A percentile compares a stretch with the other conserved stretches of the same genome.
phyloP scores from a whole-genome alignment of 2,329 filamentous ascomycete species.

The Diplodia intermedia region DNA sequence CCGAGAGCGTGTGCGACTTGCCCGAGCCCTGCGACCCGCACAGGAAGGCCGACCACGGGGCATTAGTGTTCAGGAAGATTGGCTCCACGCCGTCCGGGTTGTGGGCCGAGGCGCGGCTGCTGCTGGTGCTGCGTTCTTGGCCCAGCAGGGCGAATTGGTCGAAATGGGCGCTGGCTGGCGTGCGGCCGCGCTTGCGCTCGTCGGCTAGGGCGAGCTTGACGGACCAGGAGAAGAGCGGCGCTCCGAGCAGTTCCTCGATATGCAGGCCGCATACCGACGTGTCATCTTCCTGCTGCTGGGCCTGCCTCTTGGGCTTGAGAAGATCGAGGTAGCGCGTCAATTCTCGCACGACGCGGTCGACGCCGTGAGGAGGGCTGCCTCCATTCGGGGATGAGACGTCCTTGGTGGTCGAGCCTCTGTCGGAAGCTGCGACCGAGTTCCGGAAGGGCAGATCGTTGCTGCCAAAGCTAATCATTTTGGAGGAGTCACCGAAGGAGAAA shows the following conservation, averaged over 20 bases:
- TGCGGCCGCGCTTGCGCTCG: slow-evolving; percentile 8
- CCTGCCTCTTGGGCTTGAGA: neutral
- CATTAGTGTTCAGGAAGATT: slow-evolving; percentile 61
- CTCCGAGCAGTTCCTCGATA: slow-evolving; percentile 22
- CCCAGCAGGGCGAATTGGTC: slow-evolving; percentile 30
- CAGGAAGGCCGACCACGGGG: slow-evolving; percentile 66
- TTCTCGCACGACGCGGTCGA: slow-evolving; percentile 21
- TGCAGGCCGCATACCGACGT: neutral
- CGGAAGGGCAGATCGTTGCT: neutral
- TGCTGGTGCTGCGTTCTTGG: slow-evolving; percentile 6
- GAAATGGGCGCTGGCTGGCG: slow-evolving; percentile 9
- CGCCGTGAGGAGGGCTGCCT: neutral
- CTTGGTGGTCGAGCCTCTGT: neutral
- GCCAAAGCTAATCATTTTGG: neutral
- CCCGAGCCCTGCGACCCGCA: slow-evolving; percentile 69
- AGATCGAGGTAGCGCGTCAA: slow-evolving; percentile 15
- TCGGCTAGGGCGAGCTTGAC: slow-evolving; percentile 20
- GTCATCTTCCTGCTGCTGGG: neutral
- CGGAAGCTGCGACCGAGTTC: neutral
- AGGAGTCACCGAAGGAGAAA: slow-evolving; percentile 1
- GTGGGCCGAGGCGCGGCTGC: neutral
- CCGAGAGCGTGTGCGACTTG: slow-evolving; percentile 67
- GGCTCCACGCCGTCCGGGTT: slow-evolving; percentile 33
- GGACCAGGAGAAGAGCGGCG: slow-evolving; percentile 30
- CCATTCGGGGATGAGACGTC: neutral